phyloP scores from a whole-genome alignment of 2,329 filamentous ascomycete genomes.

The Plenodomus biglobosus region DNA sequence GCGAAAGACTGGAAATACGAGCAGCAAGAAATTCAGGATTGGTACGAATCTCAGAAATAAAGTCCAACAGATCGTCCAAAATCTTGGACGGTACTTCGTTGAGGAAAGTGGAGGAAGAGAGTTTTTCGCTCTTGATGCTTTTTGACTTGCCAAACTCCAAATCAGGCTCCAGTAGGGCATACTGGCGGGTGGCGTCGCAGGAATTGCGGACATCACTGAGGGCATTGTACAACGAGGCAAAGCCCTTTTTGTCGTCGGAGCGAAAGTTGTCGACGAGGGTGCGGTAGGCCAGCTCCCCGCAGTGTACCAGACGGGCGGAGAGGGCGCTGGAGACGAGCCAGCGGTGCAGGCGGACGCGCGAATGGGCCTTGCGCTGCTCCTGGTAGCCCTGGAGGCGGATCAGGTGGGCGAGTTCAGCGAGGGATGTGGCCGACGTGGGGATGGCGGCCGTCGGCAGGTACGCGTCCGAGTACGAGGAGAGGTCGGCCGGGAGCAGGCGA shows the following conservation, averaged over 20 bases:
- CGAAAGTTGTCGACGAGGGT: constrained; percentile 78
- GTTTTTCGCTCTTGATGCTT: constrained; percentile 47
- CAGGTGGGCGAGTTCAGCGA: constrained; percentile 76
- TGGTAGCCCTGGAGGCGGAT: constrained; percentile 78
- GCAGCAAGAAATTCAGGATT: constrained; percentile 87
- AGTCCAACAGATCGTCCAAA: constrained; percentile 73
- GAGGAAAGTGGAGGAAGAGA: constrained; percentile 50
- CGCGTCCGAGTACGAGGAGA: constrained; percentile 66
- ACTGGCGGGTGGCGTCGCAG: constrained; percentile 70
- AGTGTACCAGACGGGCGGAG: constrained; percentile 72
- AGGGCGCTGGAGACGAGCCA: constrained; percentile 74
- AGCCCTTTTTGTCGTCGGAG: constrained; percentile 75
- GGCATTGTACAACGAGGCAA: constrained; percentile 73
- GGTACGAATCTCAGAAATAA: constrained; percentile 78
- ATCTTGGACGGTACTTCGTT: constrained; percentile 75
- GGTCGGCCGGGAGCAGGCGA: constrained; percentile 64
- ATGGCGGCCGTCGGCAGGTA: constrained; percentile 59
- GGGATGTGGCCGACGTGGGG: constrained; percentile 63
- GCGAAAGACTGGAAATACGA: constrained; percentile 73
- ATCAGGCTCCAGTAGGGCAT: constrained; percentile 71
- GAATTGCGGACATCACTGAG: constrained; percentile 78
- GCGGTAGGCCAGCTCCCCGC: constrained; percentile 72
- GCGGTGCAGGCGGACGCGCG: constrained; percentile 71
- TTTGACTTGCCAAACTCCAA: constrained; percentile 58
- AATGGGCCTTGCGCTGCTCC: constrained; percentile 75